Conservation (phyloP, 2,329 filamentous ascomycete genomes). For the Talaromyces pinophilus region DNA sequence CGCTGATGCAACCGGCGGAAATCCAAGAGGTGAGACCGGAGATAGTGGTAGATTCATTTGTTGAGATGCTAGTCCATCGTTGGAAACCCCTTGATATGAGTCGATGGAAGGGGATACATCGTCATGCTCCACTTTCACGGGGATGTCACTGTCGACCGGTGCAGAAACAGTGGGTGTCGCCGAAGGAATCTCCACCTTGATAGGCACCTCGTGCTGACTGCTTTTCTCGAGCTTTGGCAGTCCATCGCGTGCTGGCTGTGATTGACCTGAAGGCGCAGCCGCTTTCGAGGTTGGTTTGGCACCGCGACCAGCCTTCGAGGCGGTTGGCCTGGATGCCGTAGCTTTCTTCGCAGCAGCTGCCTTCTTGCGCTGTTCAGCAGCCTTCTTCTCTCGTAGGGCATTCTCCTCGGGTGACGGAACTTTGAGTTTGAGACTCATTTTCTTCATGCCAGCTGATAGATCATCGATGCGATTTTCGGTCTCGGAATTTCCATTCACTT, state of each 20-base stretch:
- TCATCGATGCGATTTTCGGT: constrained; percentile 44
- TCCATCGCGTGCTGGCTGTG: background rate
- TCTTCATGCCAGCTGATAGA: constrained; percentile 56
- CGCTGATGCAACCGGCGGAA: constrained; percentile 30
- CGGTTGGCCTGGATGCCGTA: constrained; percentile 28
- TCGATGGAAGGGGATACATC: background rate
- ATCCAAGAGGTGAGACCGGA: constrained; percentile 15
- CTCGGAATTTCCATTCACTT: constrained; percentile 35
- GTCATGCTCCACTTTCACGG: background rate
- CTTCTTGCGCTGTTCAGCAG: constrained; percentile 45
- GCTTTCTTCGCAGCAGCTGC: constrained; percentile 37
- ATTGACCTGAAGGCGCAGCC: background rate
- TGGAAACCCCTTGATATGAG: constrained; percentile 8
- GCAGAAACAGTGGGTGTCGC: background rate
- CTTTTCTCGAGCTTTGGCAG: background rate
- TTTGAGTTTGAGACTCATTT: constrained; percentile 58
- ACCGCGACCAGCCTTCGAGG: constrained; percentile 15
- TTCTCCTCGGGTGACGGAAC: constrained; percentile 60
- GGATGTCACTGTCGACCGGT: background rate
- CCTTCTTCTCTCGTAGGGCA: constrained; percentile 53
- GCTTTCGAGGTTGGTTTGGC: constrained; percentile 3
- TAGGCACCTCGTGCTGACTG: constrained; percentile 10
- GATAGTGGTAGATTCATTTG: constrained; percentile 13
- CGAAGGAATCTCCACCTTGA: constrained; percentile 12
- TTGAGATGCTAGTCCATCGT: background rate